Base-by-base conservation (phyloP, 805 yeast species). In the Starmera dryadoides region DNA sequence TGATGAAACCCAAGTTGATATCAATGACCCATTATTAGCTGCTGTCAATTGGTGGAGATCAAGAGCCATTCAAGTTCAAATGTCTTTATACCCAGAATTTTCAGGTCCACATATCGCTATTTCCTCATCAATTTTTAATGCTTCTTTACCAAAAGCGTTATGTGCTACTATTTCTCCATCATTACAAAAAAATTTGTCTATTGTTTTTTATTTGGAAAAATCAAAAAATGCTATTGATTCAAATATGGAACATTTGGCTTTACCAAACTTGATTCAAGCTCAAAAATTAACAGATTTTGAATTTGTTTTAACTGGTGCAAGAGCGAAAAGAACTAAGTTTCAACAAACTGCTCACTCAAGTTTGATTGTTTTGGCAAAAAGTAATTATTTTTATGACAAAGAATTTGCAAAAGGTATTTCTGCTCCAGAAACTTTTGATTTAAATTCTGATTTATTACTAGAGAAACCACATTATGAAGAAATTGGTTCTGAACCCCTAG, bases 291-390 rank as follows among this genome's bases (percentile, higher is more conserved):
- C 88, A 0, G 72, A 76, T 1, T 68, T 87, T 35, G 64, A 73
- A 36, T 73, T 81, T 46, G 73, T 81, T 1, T 62, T 91, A 34
- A 84, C 97, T 1, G 98, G 98, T 48, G 85, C 93, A 40, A 79
- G 79, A 49, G 96, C 96, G 9, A 82, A 79, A 55, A 71, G 93
- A 54, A 91, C 98, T 4, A 85, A 85, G 58, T 86, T 67, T 57
- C 98, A 91, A 62, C 70, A 71, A 35, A 70, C 67, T 26, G 76
- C 80, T n/a, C 74, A 81, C 20, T 74, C 96, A 1, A 77, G 86
- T 30, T 71, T 91, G 43, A 73, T 89, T 14, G 75, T 87, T 20
- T 61, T 91, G 17, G 98, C 98, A 2, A 72, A 75, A 45, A 68
- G 73, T 3, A 43, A 45, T 30, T 47, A 53, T 23, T 49, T 46